A percentile compares a stretch with the other conserved stretches of the same genome.
phyloP scores from a whole-genome alignment of 768 basidiomycete species.

The Dioszegia crocea region DNA sequence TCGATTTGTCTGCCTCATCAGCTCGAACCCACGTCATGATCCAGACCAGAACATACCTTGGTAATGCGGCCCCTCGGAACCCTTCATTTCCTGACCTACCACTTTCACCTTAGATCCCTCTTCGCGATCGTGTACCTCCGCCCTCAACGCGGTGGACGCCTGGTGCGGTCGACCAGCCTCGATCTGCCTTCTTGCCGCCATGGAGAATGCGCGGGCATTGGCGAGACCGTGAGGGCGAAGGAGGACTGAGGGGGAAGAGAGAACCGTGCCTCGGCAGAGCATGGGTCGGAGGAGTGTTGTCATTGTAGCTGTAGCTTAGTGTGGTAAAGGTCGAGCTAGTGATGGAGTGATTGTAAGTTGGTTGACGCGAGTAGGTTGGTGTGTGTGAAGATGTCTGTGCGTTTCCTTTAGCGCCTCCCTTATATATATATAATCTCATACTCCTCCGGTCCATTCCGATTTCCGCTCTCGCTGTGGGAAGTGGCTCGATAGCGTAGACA shows the following conservation, averaged over 20 bases:
- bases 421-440: too few species aligned
- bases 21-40: not conserved
- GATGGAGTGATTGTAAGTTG: not conserved
- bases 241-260: conserved; percentile 4
- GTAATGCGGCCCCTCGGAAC: conserved; percentile 45
- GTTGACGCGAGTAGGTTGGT: too few species aligned
- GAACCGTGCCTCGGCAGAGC: not conserved
- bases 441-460: too few species aligned
- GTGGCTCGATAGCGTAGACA: too few species aligned
- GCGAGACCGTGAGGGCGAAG: not conserved
- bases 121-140: conserved; percentile 28
- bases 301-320: not conserved
- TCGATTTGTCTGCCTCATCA: conserved; percentile 11
- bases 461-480: too few species aligned
- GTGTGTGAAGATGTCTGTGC: too few species aligned
- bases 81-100: conserved; percentile 32
- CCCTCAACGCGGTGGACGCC: conserved; percentile 27
- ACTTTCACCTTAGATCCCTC: conserved; percentile 11
- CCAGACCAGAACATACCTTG: conserved; percentile 31
- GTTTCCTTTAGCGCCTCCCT: too few species aligned
- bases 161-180: conserved; percentile 14
- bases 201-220: not conserved
- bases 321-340: not conserved
- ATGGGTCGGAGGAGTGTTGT: not conserved
- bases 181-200: not conserved